Base-by-base conservation (phyloP, 2,329 filamentous ascomycete species). In the Gaeumannomyces tritici region DNA sequence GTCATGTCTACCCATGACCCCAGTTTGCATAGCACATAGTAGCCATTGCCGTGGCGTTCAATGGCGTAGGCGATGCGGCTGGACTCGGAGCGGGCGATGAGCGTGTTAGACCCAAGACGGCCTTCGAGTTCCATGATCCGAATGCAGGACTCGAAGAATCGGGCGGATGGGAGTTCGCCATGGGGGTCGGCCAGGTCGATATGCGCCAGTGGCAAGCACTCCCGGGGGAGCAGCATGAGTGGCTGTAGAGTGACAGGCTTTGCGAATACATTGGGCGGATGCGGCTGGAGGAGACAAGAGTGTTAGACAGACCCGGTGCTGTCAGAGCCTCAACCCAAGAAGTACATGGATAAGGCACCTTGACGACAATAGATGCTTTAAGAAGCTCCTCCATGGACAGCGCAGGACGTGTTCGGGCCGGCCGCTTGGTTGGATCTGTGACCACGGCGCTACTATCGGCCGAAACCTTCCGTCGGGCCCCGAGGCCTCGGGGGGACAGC, bases 11-110 rank as follows among this genome's bases (percentile, higher is more conserved):
- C 79, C 87, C 88, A 90, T 26, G 77, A 73, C 2, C 84, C 87
- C 56, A 95, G 76, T 68, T 83, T 86, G 72, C 87, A 92, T 29
- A 91, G 71, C 13, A 84, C 83, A 71, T 90, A 93, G 4, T 88
- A 76, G 0, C 81, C 81, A 58, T 76, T 73, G 21, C 79, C 76
- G 47, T 89, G 84, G 28, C 84, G 80, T 74, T 93, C 89, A n/a
- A 90, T 75, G 15, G 81, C 87, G 70, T 85, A 89, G 0, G 83
- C 65, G 47, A 76, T 77, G 62, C 78, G 77, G 64, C 79, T 80
- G 29, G 79, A 75, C 56, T 88, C 83, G 57, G 83, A 78, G 63
- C 83, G 79, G 31, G 85, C 86, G 63, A 91, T 77, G 12, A 91
- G 78, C 21, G 90, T 75, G 63, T 80, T 81, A 26, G 76, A 79